These are phyloP conservation scores for Trichoderma arundinaceum DNA, from an alignment of 2,329 filamentous ascomycete species.

Conservation along the genomic window DNA sequence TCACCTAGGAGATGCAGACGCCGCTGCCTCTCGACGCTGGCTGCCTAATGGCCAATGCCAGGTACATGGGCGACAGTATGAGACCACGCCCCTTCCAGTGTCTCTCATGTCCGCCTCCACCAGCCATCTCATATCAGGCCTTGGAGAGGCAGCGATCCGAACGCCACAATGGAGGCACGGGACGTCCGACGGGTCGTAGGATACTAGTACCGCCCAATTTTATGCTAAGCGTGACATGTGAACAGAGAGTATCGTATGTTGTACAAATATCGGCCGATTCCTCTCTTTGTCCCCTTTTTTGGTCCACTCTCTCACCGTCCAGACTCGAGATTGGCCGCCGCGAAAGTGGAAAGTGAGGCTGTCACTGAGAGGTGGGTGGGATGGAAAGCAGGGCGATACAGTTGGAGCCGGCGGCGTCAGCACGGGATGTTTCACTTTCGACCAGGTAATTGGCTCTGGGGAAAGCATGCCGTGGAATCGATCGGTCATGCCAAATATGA, in stretches of 20 bases:
- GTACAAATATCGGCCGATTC: not conserved
- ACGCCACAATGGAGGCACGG: slow-evolving; percentile 1
- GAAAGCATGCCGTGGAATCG: not conserved
- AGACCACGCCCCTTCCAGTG: not conserved
- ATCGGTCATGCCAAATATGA: not conserved
- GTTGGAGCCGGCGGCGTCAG: not conserved
- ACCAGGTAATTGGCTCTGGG: not conserved
- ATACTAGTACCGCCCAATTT: not conserved
- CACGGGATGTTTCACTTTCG: not conserved
- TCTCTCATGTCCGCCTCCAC: not conserved
- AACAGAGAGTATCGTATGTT: no score
- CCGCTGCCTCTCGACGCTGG: not conserved
- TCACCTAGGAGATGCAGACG: no score
- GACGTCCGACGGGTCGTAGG: not conserved
- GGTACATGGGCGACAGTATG: not conserved
- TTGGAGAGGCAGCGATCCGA: not conserved
- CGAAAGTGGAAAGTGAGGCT: not conserved
- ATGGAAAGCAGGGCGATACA: slow-evolving; percentile 5
- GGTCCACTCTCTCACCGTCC: no score
- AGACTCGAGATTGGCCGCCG: not conserved
- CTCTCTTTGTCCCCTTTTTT: not conserved
- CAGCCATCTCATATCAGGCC: not conserved
- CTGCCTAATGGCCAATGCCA: not conserved
- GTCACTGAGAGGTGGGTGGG: not conserved
- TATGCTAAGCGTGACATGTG: no score